Evolutionary conservation across 176 grass and related monocot species (phyloP).

Genomic region (Thalia dealbata): DNA sequence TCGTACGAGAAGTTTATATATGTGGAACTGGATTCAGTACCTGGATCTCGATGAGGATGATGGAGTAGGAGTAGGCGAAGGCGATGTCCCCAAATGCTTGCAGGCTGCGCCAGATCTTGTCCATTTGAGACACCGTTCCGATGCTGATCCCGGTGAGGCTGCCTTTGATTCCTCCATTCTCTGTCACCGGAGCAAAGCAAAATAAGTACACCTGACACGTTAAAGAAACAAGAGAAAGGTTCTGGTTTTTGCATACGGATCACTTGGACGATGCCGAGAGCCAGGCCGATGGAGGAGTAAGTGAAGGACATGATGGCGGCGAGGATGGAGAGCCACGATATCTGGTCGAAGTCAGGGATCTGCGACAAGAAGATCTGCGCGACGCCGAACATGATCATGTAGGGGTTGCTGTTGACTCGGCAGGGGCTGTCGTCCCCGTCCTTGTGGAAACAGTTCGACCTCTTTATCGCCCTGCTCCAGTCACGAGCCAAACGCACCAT

Average conservation of each 20-base stretch:
- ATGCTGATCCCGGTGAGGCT: conserved; percentile 93
- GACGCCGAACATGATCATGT: conserved; percentile 94
- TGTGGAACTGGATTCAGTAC: neutral
- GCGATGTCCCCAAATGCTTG: conserved; percentile 98
- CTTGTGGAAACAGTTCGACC: conserved; percentile 75
- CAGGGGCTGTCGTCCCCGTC: conserved; percentile 59
- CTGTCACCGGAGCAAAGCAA: neutral
- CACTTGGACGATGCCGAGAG: conserved; percentile 69
- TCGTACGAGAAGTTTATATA: no score
- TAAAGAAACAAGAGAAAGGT: neutral
- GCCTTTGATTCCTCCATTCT: conserved; percentile 54
- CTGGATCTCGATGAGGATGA: conserved; percentile 98
- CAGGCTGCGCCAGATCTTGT: conserved; percentile 95
- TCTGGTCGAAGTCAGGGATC: conserved; percentile 92
- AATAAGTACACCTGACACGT: neutral
- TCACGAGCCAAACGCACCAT: neutral
- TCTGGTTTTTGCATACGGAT: conserved; percentile 27
- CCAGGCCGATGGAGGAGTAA: conserved; percentile 75
- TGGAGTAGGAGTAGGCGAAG: conserved; percentile 96
- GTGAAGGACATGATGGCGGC: conserved; percentile 96
- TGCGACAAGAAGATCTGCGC: conserved; percentile 81
- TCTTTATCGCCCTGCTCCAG: conserved; percentile 60
- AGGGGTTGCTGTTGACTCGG: conserved; percentile 59
- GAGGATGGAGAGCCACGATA: conserved; percentile 85
- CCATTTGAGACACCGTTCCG: conserved; percentile 50